Percentiles rank a stretch among this genome's conserved stretches.
Evolutionary conservation across 78 protist species (phyloP).

Genomic region (Chrysochromulina tobinii): DNA sequence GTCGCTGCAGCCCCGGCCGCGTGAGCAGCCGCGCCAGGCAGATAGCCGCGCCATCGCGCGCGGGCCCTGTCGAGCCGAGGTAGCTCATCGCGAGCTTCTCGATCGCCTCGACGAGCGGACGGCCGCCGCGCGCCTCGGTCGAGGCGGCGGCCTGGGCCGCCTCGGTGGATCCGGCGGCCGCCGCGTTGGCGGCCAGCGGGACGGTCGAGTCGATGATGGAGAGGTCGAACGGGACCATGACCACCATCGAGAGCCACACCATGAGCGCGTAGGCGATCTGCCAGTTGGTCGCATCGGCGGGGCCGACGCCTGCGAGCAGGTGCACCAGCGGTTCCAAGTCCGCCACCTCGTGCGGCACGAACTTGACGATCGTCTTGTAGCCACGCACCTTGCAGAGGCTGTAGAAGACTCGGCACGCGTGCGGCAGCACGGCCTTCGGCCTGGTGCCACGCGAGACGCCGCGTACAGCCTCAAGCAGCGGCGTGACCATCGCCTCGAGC

Average conservation of each 20-base stretch:
- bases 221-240: conserved; percentile 87
- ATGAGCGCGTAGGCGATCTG: conserved; percentile 68
- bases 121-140: neutral
- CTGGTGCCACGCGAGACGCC: neutral
- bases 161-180: neutral
- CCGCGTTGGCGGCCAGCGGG: neutral
- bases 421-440: neutral
- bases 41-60: conserved; percentile 72
- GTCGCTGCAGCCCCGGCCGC: conserved; percentile 33
- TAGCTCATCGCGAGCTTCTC: neutral
- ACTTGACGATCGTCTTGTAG: conserved; percentile 39
- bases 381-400: conserved; percentile 61
- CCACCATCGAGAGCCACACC: conserved; percentile 88
- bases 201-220: conserved; percentile 65
- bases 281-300: conserved; percentile 67
- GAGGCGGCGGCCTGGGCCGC: neutral
- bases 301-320: neutral
- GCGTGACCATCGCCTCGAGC: conserved; percentile 25
- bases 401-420: conserved; percentile 33
- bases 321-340: conserved; percentile 43
- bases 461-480: neutral
- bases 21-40: conserved; percentile 64
- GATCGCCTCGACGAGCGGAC: neutral
- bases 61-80: conserved; percentile 51
- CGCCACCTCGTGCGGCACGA: conserved; percentile 57